Conservation (phyloP, 164 flowering plant genomes). For the Macadamia integrifolia region DNA sequence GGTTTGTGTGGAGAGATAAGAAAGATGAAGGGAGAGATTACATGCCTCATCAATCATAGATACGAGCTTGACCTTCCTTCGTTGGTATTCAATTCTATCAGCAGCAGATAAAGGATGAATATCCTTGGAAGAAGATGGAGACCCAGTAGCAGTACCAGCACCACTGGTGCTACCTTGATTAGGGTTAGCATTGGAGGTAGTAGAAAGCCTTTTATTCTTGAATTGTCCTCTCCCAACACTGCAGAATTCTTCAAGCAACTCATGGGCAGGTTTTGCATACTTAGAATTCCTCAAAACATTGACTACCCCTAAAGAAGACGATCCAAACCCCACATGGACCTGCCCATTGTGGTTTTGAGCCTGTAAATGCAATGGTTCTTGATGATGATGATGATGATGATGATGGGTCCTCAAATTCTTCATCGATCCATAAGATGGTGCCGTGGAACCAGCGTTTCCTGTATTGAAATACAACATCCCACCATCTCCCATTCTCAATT, state of each 20-base stretch:
- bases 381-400: slow-evolving; percentile 10
- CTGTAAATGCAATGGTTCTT: slow-evolving; percentile 22
- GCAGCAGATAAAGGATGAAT: slow-evolving; percentile 57
- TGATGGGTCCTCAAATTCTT: slow-evolving; percentile 22
- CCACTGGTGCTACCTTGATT: slow-evolving; percentile 15
- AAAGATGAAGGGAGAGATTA: slow-evolving; percentile 26
- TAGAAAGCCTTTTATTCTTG: slow-evolving; percentile 37
- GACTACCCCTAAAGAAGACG: slow-evolving; percentile 18
- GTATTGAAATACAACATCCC: slow-evolving; percentile 38
- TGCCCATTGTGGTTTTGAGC: slow-evolving; percentile 7
- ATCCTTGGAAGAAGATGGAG: slow-evolving; percentile 50
- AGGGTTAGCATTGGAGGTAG: slow-evolving; percentile 36
- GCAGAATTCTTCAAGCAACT: slow-evolving; percentile 79
- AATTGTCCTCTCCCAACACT: slow-evolving; percentile 73
- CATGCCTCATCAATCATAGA: slow-evolving; percentile 95
- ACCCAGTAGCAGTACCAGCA: neutral
- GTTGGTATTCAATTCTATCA: slow-evolving; percentile 76
- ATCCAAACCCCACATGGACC: slow-evolving; percentile 40
- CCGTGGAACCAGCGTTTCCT: slow-evolving; percentile 16
- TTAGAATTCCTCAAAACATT: slow-evolving; percentile 59
- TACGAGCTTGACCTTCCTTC: slow-evolving; percentile 77
- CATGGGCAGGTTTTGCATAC: slow-evolving; percentile 65
- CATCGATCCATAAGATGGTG: slow-evolving; percentile 12
- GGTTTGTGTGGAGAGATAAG: slow-evolving; percentile 3
- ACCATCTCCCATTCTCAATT: slow-evolving; percentile 45